phyloP scores from a whole-genome alignment of 352 stramenopile species.

The Blastocystis sp. region DNA sequence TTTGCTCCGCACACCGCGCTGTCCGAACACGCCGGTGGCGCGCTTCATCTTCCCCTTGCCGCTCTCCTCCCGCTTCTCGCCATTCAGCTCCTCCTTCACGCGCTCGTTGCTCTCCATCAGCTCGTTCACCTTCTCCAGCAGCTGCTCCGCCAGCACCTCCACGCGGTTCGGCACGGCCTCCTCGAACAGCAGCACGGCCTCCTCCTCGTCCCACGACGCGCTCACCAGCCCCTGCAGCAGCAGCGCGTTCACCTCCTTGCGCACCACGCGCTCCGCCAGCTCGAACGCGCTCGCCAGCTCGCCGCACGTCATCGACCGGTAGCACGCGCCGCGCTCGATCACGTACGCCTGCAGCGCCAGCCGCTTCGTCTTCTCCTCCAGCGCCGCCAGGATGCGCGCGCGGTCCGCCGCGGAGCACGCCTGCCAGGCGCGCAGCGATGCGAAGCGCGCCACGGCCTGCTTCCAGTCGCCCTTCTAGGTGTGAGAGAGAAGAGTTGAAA shows the following conservation, averaged over 20 bases:
- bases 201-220: background rate
- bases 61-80: conserved; percentile 7
- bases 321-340: background rate
- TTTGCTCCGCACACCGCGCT: background rate
- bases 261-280: background rate
- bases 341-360: conserved; percentile 42
- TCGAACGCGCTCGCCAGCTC: background rate
- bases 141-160: no score
- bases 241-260: conserved; percentile 29
- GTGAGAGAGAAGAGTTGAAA: background rate
- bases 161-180: no score
- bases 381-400: background rate
- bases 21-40: background rate
- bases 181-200: no score
- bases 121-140: no score
- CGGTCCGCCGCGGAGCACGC: background rate
- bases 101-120: no score
- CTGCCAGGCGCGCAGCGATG: background rate
- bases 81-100: conserved; percentile 37
- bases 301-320: background rate
- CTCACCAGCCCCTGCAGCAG: conserved; percentile 39
- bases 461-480: conserved; percentile 5
- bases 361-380: background rate
- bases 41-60: background rate
- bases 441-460: background rate